These are phyloP conservation scores for Medicago arabica DNA, from an alignment of 306 rosid genomes.

Conservation along the genomic window DNA sequence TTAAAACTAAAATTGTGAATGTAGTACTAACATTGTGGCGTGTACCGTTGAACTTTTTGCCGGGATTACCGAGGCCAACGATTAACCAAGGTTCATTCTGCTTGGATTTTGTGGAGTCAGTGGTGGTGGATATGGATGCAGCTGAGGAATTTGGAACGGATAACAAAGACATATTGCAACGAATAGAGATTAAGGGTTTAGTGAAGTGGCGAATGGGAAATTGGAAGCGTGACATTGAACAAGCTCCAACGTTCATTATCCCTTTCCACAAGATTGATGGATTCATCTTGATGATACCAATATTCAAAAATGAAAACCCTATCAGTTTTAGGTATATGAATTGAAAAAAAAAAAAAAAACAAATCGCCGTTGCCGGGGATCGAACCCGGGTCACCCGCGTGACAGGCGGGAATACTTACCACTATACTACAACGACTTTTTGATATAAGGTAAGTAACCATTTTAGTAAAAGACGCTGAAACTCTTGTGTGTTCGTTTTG, in stretches of 20 bases:
- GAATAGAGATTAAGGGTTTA: slow-evolving; percentile 33
- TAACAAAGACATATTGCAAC: slow-evolving; percentile 33
- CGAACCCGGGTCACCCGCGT: slow-evolving; percentile 18
- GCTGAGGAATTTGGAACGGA: slow-evolving; percentile 36
- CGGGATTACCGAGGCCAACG: slow-evolving; percentile 91
- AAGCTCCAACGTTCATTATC: slow-evolving; percentile 50
- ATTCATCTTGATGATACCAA: background rate
- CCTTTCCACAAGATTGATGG: background rate
- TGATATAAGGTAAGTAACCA: background rate
- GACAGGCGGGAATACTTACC: slow-evolving; percentile 10
- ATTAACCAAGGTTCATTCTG: slow-evolving; percentile 71
- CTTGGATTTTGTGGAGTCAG: slow-evolving; percentile 47
- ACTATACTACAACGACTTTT: background rate
- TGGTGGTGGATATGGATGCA: slow-evolving; percentile 19
- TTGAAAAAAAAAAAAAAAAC: background rate
- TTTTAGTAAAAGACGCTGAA: too few relatives aligned
- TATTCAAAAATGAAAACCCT: background rate
- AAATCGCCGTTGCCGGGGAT: background rate
- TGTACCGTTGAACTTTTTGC: slow-evolving; percentile 61
- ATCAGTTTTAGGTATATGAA: background rate
- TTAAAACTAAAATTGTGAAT: background rate
- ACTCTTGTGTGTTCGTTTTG: too few relatives aligned
- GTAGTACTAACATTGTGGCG: slow-evolving; percentile 78
- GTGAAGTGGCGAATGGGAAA: slow-evolving; percentile 47
- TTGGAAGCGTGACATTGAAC: slow-evolving; percentile 48